Percentiles rank a stretch among this genome's conserved stretches.
These are phyloP conservation scores for Pseudogymnoascus verrucosus DNA, from an alignment of 2,329 filamentous ascomycete genomes.

Conservation along the genomic window DNA sequence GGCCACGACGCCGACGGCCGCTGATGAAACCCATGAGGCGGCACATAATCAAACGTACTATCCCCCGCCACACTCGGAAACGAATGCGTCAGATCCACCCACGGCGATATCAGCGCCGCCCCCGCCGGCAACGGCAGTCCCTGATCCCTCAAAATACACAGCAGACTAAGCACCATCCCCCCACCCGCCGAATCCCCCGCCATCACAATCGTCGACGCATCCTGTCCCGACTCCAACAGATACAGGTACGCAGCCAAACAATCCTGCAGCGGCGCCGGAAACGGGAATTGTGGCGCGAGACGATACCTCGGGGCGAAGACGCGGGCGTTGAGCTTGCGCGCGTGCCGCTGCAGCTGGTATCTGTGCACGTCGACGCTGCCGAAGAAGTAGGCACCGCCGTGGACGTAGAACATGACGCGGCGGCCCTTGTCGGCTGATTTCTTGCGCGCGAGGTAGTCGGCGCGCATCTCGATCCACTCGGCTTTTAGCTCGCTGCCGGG, in stretches of 20 bases:
- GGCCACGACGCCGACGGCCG: conserved; percentile 89
- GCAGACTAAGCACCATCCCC: conserved; percentile 75
- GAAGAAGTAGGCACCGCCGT: conserved; percentile 93
- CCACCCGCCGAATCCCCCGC: conserved; percentile 91
- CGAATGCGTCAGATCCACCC: conserved; percentile 92
- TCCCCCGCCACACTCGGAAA: conserved; percentile 80
- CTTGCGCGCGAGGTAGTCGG: conserved; percentile 67
- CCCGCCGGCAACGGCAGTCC: conserved; percentile 80
- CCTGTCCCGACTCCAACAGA: conserved; percentile 60
- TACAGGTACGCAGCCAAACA: conserved; percentile 83
- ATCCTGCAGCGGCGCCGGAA: conserved; percentile 86
- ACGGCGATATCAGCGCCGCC: conserved; percentile 84
- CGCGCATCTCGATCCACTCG: conserved; percentile 95
- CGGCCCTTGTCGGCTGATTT: conserved; percentile 51
- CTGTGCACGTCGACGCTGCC: conserved; percentile 92
- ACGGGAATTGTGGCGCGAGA: conserved; percentile 87
- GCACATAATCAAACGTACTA: conserved; percentile 77
- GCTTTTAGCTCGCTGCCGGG: conserved; percentile 60
- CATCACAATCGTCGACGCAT: conserved; percentile 74
- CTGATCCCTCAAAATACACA: conserved; percentile 76
- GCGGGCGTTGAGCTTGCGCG: conserved; percentile 82
- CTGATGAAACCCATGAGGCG: conserved; percentile 78
- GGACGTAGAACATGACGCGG: conserved; percentile 86
- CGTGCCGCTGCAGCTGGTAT: conserved; percentile 97
- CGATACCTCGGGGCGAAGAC: conserved; percentile 84